Evolutionary conservation across 345 rosid genomes (phyloP).

Genomic region (Draba incana): DNA sequence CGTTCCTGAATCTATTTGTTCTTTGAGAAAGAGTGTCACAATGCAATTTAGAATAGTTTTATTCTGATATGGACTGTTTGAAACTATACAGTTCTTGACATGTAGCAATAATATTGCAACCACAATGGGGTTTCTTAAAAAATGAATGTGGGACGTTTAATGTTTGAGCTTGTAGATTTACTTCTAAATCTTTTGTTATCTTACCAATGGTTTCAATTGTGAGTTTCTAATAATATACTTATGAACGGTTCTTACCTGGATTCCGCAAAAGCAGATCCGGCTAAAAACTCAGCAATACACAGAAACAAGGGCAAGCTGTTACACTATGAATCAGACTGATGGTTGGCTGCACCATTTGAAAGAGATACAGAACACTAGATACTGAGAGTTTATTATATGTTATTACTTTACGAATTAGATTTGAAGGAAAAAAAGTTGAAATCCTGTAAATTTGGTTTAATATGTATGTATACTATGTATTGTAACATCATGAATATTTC

Average conservation of each 20-base stretch:
- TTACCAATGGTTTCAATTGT: too few relatives aligned
- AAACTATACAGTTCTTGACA: too few relatives aligned
- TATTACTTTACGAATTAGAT: slow-evolving; percentile 11
- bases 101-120: too few relatives aligned
- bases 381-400: slow-evolving; percentile 11
- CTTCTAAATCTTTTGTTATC: too few relatives aligned
- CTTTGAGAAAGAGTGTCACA: neutral
- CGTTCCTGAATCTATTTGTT: neutral
- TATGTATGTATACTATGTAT: slow-evolving; percentile 4
- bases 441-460: slow-evolving; percentile 8
- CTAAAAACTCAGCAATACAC: neutral
- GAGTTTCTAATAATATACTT: too few relatives aligned
- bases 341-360: slow-evolving; percentile 11
- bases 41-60: neutral
- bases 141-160: too few relatives aligned
- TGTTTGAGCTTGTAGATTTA: too few relatives aligned
- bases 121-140: too few relatives aligned
- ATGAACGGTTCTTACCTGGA: slow-evolving; percentile 17
- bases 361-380: slow-evolving; percentile 1
- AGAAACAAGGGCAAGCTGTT: slow-evolving; percentile 20
- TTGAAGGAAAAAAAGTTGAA: slow-evolving; percentile 5
- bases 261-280: slow-evolving; percentile 20
- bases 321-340: slow-evolving; percentile 30
- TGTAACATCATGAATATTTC: neutral
- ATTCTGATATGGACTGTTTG: neutral